Base-by-base conservation (phyloP, 2,329 filamentous ascomycete species). In the Hymenoscyphus scutula region DNA sequence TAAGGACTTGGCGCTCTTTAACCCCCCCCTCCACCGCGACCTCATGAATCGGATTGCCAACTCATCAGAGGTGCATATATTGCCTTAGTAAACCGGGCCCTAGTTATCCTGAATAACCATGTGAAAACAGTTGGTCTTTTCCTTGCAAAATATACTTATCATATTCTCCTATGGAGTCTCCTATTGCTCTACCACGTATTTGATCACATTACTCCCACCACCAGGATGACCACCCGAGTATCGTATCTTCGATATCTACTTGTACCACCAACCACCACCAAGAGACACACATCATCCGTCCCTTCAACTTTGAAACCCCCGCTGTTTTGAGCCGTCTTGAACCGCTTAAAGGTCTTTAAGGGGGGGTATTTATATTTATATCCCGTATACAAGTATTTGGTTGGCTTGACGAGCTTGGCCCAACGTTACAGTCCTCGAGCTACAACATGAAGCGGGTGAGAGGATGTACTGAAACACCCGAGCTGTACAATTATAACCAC, bases 331-430 rank as follows among this genome's bases (percentile, higher is more conserved):
- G 15, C 41, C 41, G 19, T 7, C 15, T 11, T 11, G 41, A 48
- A 19, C 41, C 41, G 41, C 41, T 48, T 19, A 1, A 8, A 19
- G 11, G 19, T 7, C 23, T 48, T n/a, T n/a, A n/a, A n/a, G n/a
- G n/a, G 41, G 23, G 41, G 41, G 41, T 23, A 17, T 48, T 48
- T n/a, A 48, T 48, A 48, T 48, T 48, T 48, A 48, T 48, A 48
- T 48, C 41, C 6, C 10, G 23, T 7, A 48, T n/a, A n/a, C n/a
- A n/a, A n/a, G n/a, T 48, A 48, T 48, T 19, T 11, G 15, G n/a
- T 23, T 48, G n/a, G 41, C 19, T 48, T 48, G 19, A 23, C 19
- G n/a, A 10, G n/a, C 10, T 11, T 48, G 23, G 41, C 10, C 7
- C 41, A 48, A 23, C 41, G 5, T 48, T 48, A 48, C 19, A 48